Percentiles rank a stretch among this genome's conserved stretches.
These are phyloP conservation scores for Millerozyma acaciae DNA, from an alignment of 805 yeast species.

Conservation along the genomic window DNA sequence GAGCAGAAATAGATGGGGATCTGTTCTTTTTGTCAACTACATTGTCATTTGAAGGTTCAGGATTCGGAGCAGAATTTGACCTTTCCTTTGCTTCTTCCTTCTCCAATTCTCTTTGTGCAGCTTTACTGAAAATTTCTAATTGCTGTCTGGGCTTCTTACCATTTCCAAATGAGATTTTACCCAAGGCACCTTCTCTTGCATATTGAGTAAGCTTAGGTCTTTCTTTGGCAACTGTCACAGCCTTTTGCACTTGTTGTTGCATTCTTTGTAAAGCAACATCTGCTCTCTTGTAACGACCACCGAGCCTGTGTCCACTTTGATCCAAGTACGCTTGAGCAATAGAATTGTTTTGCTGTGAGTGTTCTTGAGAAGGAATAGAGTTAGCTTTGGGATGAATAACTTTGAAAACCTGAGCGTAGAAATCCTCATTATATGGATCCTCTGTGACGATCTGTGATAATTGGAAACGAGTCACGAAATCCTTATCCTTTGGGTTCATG, in stretches of 20 bases:
- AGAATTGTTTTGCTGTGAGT: conserved; percentile 61
- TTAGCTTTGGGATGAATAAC: conserved; percentile 52
- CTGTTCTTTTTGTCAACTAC: conserved; percentile 21
- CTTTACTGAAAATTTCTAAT: conserved; percentile 58
- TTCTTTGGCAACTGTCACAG: conserved; percentile 92
- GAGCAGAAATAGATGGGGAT: conserved; percentile 30
- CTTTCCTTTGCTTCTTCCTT: conserved; percentile 23
- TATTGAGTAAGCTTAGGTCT: conserved; percentile 65
- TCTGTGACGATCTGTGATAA: conserved; percentile 93
- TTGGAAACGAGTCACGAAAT: conserved; percentile 90
- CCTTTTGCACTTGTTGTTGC: conserved; percentile 97
- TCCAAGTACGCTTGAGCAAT: conserved; percentile 90
- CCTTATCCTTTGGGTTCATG: conserved; percentile 97
- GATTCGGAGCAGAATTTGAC: conserved; percentile 12
- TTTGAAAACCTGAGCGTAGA: conserved; percentile 89
- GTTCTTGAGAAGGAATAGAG: conserved; percentile 40
- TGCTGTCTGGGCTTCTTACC: conserved; percentile 88
- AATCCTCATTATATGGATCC: conserved; percentile 96
- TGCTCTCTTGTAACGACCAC: conserved; percentile 79
- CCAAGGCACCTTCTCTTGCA: conserved; percentile 82
- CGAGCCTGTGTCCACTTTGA: conserved; percentile 86
- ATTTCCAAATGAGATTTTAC: conserved; percentile 73
- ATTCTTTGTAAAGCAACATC: conserved; percentile 92
- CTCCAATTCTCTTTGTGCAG: conserved; percentile 44
- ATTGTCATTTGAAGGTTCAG: conserved; percentile 8